Conservation (phyloP, 1,284 basidiomycete genomes). For the Hemileia vastatrix region DNA sequence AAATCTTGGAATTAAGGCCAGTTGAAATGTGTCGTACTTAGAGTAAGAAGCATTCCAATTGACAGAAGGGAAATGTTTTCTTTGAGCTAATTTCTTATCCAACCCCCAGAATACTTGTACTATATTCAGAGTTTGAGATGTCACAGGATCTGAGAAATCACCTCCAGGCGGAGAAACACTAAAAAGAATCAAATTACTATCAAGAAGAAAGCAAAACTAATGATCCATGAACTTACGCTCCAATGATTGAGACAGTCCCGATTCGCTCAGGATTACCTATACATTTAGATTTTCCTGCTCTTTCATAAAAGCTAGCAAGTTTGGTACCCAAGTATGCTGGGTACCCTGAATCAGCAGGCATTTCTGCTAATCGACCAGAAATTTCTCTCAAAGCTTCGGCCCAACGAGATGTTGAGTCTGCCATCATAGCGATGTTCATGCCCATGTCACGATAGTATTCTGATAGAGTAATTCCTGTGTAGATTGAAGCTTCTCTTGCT, state of each 20-base stretch:
- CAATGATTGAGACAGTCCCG: constrained; percentile 95
- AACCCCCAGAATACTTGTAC: constrained; percentile 98
- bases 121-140: constrained; percentile 90
- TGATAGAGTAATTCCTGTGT: constrained; percentile 97
- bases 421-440: constrained; percentile 98
- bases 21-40: constrained; percentile 55
- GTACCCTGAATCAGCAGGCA: constrained; percentile 99
- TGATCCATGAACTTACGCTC: constrained; percentile 64
- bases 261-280: constrained; percentile 78
- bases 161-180: constrained; percentile 96
- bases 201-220: constrained; percentile 1
- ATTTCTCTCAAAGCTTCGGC: constrained; percentile 99
- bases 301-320: constrained; percentile 95
- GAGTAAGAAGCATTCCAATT: constrained; percentile 99
- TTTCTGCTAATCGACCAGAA: constrained; percentile 96
- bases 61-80: constrained; percentile 88
- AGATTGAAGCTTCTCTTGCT: constrained; percentile 97
- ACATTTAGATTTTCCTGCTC: constrained; percentile 92
- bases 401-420: constrained; percentile 98
- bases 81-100: constrained; percentile 32
- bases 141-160: constrained; percentile 99
- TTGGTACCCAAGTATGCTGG: constrained; percentile 95
- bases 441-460: constrained; percentile 99
- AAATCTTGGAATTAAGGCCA: background rate
- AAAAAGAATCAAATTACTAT: background rate